Conservation (phyloP, 1,284 basidiomycete genomes). For the Mycocalia duriaeana region DNA sequence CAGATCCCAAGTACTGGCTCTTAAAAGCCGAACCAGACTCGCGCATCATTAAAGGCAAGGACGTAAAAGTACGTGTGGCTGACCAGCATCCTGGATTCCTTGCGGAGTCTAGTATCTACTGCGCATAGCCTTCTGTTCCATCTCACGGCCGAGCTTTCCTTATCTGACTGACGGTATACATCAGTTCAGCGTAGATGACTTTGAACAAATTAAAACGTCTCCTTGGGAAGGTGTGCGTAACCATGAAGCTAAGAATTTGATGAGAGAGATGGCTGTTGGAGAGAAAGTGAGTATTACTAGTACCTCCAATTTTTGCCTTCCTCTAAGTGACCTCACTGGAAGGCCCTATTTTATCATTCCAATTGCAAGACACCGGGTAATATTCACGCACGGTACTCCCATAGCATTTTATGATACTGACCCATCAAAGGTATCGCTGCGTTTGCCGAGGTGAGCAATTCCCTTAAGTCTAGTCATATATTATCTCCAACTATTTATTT, state of each 20-base stretch:
- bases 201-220: constrained; percentile 70
- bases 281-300: constrained; percentile 60
- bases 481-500: constrained; percentile 1
- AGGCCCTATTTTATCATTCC: constrained; percentile 1
- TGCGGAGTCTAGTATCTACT: too few species aligned
- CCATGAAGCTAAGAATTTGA: constrained; percentile 87
- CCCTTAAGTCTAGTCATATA: constrained; percentile 2
- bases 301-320: too few species aligned
- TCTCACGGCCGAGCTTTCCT: constrained; percentile 1
- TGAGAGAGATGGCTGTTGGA: constrained; percentile 86
- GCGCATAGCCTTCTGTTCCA: neutral
- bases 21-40: constrained; percentile 92
- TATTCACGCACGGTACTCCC: too few species aligned
- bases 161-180: constrained; percentile 1
- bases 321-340: too few species aligned
- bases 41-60: constrained; percentile 83
- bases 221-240: constrained; percentile 92
- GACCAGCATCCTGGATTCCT: too few species aligned
- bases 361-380: constrained; percentile 68
- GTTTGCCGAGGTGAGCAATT: constrained; percentile 63
- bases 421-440: constrained; percentile 81
- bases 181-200: constrained; percentile 89
- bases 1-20: constrained; percentile 55
- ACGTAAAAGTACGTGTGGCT: constrained; percentile 70
- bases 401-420: too few species aligned